Conservation (phyloP, 163 green algal genomes). For the Smithsoniella earleae region DNA sequence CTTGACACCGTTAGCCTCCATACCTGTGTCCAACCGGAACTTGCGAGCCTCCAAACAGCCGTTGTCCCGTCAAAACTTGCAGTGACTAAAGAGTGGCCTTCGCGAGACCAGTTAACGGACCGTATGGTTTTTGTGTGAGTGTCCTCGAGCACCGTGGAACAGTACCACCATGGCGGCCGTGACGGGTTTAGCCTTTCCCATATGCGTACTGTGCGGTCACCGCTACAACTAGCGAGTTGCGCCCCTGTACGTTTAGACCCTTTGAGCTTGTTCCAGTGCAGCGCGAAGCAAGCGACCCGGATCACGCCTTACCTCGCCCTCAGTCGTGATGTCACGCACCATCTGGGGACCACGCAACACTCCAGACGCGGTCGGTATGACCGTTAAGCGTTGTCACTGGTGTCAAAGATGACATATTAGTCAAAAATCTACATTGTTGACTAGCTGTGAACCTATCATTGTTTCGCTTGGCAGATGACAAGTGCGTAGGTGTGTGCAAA, state of each 20-base stretch:
- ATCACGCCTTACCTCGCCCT: too few relatives aligned
- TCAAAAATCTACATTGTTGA: too few relatives aligned
- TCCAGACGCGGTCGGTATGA: background rate
- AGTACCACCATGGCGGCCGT: constrained; percentile 48
- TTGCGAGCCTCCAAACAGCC: constrained; percentile 70
- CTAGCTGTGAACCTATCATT: too few relatives aligned
- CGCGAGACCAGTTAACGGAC: constrained; percentile 69
- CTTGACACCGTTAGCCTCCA: too few relatives aligned
- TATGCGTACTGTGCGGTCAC: constrained; percentile 82
- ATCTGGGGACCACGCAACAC: constrained; percentile 67
- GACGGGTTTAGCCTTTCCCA: constrained; percentile 44
- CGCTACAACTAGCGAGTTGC: constrained; percentile 76
- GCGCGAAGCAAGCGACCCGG: too few relatives aligned
- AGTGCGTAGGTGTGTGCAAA: too few relatives aligned
- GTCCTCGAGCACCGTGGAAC: constrained; percentile 70
- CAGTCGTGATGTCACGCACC: constrained; percentile 42
- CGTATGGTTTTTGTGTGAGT: constrained; percentile 72
- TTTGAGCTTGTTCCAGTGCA: too few relatives aligned
- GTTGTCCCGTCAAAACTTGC: constrained; percentile 86
- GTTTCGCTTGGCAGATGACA: too few relatives aligned
- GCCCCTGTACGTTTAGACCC: constrained; percentile 46
- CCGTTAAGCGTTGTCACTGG: background rate
- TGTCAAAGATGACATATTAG: constrained; percentile 23
- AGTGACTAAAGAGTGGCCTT: constrained; percentile 63
- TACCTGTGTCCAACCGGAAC: constrained; percentile 60